Base-by-base conservation (phyloP, 306 rosid species). In the Cicer pinnatifidum region DNA sequence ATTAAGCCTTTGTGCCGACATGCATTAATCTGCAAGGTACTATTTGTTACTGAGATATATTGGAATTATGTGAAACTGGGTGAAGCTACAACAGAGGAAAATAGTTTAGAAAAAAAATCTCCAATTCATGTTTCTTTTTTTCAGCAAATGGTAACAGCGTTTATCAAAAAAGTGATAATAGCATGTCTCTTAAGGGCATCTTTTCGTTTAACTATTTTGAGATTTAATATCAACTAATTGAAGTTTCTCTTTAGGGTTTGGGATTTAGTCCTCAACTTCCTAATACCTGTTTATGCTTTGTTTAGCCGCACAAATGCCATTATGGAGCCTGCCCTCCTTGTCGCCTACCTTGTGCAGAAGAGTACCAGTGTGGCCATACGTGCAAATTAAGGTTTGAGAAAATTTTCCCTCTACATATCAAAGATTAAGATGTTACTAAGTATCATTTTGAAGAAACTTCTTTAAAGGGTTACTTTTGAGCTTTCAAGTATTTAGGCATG, bases 251-350 rank as follows among this genome's bases (percentile, higher is more conserved):
- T 56, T 44, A 33, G 62, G 70, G 41, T 68, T 41, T 45, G 33
- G 16, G 51, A 43, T 35, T 57, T 7, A 35, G 35, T 38, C 75
- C 39, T 46, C 38, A 71, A 40, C 40, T 40, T 64, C 47, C 11
- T 43, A n/a, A 45, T 51, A 40, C 45, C 9, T 65, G 66, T 50
- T 67, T 54, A 67, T 56, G 48, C 69, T 67, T 41, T 67, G 79
- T 63, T 58, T 85, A 93, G 97, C 97, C 94, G 15, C 98, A 93
- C 83, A 93, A 89, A 88, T 93, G 98, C 84, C 98, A 93, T 80
- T 93, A 93, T 78, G 97, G 96, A 80, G 96, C 90, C 71, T 93
- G 98, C 77, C 92, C 85, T 44, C 83, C 89, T 41, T 93, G 98
- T 83, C 89, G 91, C 56, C 80, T 84, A 72, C 79, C 87, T 67